phyloP scores from a whole-genome alignment of 768 basidiomycete genomes.

The Multifurca ochricompacta region DNA sequence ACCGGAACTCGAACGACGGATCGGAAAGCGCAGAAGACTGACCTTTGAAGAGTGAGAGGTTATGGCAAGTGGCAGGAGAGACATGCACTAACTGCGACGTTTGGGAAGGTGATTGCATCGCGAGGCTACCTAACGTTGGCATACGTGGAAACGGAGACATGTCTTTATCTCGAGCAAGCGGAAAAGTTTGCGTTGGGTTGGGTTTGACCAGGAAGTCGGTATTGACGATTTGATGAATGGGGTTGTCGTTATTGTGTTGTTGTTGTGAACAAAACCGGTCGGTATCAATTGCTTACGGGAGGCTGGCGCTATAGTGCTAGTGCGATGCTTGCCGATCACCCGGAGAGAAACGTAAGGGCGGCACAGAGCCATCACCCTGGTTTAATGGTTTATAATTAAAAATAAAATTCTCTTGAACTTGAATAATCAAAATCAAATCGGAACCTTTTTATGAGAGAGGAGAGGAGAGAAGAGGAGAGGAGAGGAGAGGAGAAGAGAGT shows the following conservation, averaged over 20 bases:
- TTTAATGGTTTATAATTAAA: too few species aligned
- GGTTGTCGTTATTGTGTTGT: background rate
- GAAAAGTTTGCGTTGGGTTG: background rate
- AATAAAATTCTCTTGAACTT: too few species aligned
- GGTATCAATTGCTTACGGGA: conserved; percentile 17
- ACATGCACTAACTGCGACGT: conserved; percentile 63
- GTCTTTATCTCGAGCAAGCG: background rate
- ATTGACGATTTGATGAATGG: background rate
- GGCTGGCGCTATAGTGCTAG: conserved; percentile 9
- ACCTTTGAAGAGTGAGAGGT: conserved; percentile 78
- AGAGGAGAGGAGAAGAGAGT: too few species aligned
- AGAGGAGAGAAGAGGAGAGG: too few species aligned
- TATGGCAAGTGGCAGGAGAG: conserved; percentile 62
- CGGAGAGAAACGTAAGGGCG: conserved; percentile 10
- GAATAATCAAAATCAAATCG: too few species aligned
- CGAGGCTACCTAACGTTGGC: conserved; percentile 57
- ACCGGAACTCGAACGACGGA: background rate
- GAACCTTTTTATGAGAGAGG: conserved; percentile 5
- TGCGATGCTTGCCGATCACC: conserved; percentile 14
- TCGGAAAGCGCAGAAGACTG: conserved; percentile 12
- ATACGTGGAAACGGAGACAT: conserved; percentile 38
- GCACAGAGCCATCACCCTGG: conserved; percentile 10
- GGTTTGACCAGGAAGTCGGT: conserved; percentile 5
- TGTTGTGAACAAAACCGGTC: background rate
- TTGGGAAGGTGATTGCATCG: conserved; percentile 55